Evolutionary conservation across 805 yeast species (phyloP).

Genomic region (Candida qinlingensis): DNA sequence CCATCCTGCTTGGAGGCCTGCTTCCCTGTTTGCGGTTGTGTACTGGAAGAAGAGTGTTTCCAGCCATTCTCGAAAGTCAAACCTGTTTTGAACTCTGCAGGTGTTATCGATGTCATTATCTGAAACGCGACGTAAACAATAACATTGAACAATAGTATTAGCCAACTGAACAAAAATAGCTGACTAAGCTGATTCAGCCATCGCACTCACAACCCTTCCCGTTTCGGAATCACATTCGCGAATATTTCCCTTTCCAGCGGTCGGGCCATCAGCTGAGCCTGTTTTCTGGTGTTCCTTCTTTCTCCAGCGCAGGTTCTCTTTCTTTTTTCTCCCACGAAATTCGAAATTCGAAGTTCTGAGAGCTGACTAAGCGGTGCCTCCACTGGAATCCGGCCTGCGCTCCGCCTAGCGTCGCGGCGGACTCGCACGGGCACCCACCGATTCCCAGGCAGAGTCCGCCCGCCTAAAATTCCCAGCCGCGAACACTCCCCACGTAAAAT

Average conservation of each 20-base stretch:
- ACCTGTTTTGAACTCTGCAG: no score
- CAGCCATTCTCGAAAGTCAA: background rate
- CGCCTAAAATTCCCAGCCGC: background rate
- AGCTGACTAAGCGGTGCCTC: background rate
- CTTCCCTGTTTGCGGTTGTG: constrained; percentile 4
- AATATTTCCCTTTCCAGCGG: background rate
- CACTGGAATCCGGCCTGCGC: no score
- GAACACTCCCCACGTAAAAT: constrained; percentile 5
- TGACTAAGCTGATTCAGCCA: background rate
- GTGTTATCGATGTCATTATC: no score
- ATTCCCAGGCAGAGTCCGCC: no score
- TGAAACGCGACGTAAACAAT: no score
- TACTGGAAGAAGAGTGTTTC: constrained; percentile 6
- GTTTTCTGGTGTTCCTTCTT: no score
- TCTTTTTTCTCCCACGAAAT: background rate
- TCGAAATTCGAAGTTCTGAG: no score
- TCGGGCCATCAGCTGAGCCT: constrained; percentile 1
- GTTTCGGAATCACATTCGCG: background rate
- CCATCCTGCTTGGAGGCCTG: constrained; percentile 1
- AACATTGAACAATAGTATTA: background rate
- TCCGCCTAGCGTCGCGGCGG: no score
- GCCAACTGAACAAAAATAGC: background rate
- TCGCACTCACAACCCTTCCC: background rate
- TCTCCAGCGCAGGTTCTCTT: no score
- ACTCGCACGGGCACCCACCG: no score